These are phyloP conservation scores for Aspergillus affinis DNA, from an alignment of 495 filamentous ascomycete species.

Conservation along the genomic window DNA sequence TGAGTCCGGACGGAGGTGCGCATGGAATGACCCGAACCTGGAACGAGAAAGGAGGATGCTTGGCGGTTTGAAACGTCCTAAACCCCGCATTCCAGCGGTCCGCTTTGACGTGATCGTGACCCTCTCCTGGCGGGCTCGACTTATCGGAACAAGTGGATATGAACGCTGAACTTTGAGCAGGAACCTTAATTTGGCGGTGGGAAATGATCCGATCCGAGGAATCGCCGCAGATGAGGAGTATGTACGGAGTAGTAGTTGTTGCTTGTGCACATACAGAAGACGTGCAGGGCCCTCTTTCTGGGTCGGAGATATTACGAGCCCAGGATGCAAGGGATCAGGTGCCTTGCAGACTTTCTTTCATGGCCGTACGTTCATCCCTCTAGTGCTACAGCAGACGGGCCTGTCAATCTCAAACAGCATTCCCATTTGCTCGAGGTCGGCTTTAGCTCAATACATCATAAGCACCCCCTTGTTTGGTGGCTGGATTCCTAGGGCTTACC, in stretches of 20 bases:
- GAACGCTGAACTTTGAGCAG: background rate
- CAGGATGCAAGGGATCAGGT: background rate
- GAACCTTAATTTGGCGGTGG: background rate
- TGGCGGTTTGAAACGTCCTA: constrained; percentile 23
- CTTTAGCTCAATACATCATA: background rate
- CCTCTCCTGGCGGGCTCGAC: background rate
- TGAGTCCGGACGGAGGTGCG: background rate
- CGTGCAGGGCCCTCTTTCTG: background rate
- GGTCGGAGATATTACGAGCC: background rate
- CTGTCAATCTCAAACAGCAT: background rate
- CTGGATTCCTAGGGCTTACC: background rate
- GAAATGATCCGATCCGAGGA: background rate
- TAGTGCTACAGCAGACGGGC: background rate
- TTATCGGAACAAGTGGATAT: background rate
- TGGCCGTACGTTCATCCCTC: background rate
- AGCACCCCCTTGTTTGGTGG: background rate
- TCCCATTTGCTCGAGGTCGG: background rate
- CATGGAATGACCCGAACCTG: constrained; percentile 3
- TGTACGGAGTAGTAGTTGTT: too few species aligned
- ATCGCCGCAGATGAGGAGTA: background rate
- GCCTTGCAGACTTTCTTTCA: background rate
- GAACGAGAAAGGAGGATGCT: constrained; percentile 18
- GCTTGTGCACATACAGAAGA: too few species aligned
- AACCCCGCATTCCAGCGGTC: constrained; percentile 26
- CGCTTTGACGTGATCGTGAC: constrained; percentile 10